Evolutionary conservation across 2,329 filamentous ascomycete species (phyloP).

Genomic region (Cladosporium velox): DNA sequence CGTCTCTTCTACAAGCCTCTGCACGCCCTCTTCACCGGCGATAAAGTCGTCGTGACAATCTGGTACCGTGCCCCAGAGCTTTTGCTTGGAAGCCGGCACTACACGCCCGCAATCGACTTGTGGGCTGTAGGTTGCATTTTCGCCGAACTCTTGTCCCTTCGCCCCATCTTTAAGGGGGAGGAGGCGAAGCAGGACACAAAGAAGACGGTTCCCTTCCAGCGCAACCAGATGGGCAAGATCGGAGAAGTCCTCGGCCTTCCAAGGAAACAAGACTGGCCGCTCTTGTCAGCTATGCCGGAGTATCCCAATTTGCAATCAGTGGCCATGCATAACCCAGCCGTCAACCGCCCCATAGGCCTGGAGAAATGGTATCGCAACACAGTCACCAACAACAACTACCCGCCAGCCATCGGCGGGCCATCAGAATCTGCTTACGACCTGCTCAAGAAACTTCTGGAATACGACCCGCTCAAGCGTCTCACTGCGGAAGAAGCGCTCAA

Average conservation of each 20-base stretch:
- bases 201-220: conserved; percentile 94
- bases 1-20: conserved; percentile 92
- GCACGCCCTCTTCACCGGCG: conserved; percentile 86
- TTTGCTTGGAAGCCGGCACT: conserved; percentile 88
- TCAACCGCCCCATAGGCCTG: conserved; percentile 59
- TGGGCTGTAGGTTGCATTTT: conserved; percentile 99
- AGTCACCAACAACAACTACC: conserved; percentile 50
- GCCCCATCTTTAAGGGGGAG: conserved; percentile 97
- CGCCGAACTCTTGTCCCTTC: conserved; percentile 83
- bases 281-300: conserved; percentile 83
- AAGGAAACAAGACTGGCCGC: conserved; percentile 83
- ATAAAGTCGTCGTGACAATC: conserved; percentile 98
- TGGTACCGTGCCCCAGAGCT: conserved; percentile 98
- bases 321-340: conserved; percentile 49
- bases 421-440: conserved; percentile 74
- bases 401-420: conserved; percentile 38
- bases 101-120: conserved; percentile 94
- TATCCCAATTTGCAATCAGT: conserved; percentile 52
- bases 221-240: conserved; percentile 99
- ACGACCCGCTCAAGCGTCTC: conserved; percentile 85
- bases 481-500: conserved; percentile 87
- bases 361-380: conserved; percentile 65
- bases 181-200: conserved; percentile 99
- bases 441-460: conserved; percentile 80
- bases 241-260: conserved; percentile 94